A percentile compares a stretch with the other conserved stretches of the same genome.
These are phyloP conservation scores for Botrytis fabae DNA, from an alignment of 2,329 filamentous ascomycete species.

Conservation along the genomic window DNA sequence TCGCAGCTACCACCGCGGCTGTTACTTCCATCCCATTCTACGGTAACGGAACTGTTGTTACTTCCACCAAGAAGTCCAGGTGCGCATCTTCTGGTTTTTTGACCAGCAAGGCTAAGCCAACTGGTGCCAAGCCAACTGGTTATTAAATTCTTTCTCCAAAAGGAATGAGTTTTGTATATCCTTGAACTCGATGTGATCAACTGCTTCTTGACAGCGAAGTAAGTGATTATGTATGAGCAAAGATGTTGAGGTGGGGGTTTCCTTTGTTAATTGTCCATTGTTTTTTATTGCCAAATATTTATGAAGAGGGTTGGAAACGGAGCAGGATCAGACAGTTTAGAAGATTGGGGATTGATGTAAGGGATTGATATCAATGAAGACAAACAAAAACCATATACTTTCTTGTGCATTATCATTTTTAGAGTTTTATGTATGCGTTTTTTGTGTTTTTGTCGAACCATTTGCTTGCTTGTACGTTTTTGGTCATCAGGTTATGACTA, in stretches of 20 bases:
- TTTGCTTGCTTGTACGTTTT: conserved; percentile 3
- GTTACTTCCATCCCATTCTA: conserved; percentile 26
- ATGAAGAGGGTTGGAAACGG: neutral
- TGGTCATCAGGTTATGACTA: conserved; percentile 5
- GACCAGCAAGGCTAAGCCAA: conserved; percentile 28
- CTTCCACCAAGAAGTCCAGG: conserved; percentile 31
- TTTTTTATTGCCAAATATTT: conserved; percentile 6
- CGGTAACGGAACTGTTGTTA: conserved; percentile 30
- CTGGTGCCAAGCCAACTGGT: conserved; percentile 21
- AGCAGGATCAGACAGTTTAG: conserved; percentile 3
- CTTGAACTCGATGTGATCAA: neutral
- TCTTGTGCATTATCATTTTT: conserved; percentile 11
- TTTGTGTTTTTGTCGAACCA: neutral
- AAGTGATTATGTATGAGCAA: neutral
- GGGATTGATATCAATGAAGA: conserved; percentile 22
- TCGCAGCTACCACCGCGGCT: conserved; percentile 29
- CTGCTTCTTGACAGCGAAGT: conserved; percentile 19
- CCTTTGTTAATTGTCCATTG: conserved; percentile 13
- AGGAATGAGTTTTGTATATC: neutral
- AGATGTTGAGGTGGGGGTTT: conserved; percentile 10
- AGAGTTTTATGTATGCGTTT: neutral
- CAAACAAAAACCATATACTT: conserved; percentile 11
- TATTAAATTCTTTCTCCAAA: conserved; percentile 5
- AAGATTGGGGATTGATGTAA: conserved; percentile 13
- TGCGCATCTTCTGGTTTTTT: conserved; percentile 35